phyloP scores from a whole-genome alignment of 805 yeast genomes.

The Sugiyamaella marilandica region DNA sequence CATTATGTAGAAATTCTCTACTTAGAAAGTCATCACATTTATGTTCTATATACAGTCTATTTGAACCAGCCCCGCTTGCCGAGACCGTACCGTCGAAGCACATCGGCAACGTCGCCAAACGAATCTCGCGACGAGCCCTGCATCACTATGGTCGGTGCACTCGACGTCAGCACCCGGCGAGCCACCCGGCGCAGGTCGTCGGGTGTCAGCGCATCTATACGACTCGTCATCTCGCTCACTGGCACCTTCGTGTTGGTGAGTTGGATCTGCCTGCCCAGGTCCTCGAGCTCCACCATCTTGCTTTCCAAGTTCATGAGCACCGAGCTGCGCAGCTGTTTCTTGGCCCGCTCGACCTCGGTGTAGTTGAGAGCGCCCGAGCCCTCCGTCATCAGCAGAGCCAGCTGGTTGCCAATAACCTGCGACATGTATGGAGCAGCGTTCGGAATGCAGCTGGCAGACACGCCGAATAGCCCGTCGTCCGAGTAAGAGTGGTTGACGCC shows the following conservation, averaged over 20 bases:
- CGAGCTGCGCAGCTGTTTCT: constrained; percentile 84
- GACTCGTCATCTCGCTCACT: constrained; percentile 72
- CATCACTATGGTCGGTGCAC: constrained; percentile 78
- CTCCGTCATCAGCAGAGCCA: constrained; percentile 45
- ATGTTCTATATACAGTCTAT: not conserved
- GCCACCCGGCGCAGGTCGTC: constrained; percentile 72
- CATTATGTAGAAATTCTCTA: too few species aligned
- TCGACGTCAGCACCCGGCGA: constrained; percentile 60
- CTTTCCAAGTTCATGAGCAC: constrained; percentile 90
- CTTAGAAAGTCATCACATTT: too few species aligned
- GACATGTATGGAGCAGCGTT: constrained; percentile 81
- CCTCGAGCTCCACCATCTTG: constrained; percentile 90
- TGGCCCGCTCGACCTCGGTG: constrained; percentile 77
- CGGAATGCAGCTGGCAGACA: constrained; percentile 78
- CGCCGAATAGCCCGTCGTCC: constrained; percentile 88
- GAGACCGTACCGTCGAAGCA: constrained; percentile 65
- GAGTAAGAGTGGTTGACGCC: constrained; percentile 87
- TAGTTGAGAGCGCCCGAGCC: constrained; percentile 53
- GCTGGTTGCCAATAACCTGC: constrained; percentile 67
- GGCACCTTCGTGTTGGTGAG: constrained; percentile 71
- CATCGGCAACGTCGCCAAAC: constrained; percentile 76
- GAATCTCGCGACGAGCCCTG: constrained; percentile 74
- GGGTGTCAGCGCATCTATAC: constrained; percentile 63
- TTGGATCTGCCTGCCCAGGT: constrained; percentile 90
- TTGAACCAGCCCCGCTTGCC: constrained; percentile 37